Evolutionary conservation across 192 early-diverging fungal genomes (phyloP).

Genomic region (Coemansia brasiliensis): DNA sequence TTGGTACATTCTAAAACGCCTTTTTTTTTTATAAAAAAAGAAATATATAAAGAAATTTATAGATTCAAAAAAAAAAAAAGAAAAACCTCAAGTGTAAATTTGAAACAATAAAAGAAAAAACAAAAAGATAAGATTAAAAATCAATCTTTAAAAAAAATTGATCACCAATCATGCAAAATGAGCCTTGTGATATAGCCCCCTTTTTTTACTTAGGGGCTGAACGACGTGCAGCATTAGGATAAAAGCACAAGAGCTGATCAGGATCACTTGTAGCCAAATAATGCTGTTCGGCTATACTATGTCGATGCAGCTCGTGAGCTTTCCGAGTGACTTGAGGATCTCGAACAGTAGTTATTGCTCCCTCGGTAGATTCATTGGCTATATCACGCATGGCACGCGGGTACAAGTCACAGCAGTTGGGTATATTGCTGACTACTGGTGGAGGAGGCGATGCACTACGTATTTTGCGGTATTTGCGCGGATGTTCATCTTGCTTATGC

Average conservation of each 20-base stretch:
- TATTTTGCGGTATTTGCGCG: too few species aligned
- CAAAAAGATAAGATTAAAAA: constrained; percentile 1
- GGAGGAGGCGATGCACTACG: too few species aligned
- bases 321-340: constrained; percentile 26
- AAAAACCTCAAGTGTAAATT: constrained; percentile 4
- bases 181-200: neutral
- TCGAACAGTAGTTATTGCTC: constrained; percentile 19
- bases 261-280: constrained; percentile 10
- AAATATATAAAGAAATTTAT: neutral
- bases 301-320: constrained; percentile 22
- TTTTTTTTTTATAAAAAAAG: too few species aligned
- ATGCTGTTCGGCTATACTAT: constrained; percentile 7
- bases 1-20: constrained; percentile 37
- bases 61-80: constrained; percentile 9
- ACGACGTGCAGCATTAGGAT: constrained; percentile 26
- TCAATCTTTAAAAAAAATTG: too few species aligned
- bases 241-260: constrained; percentile 22
- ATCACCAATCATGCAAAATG: constrained; percentile 8
- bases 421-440: too few species aligned
- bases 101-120: constrained; percentile 8
- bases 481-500: too few species aligned
- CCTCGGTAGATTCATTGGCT: constrained; percentile 30
- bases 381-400: constrained; percentile 46
- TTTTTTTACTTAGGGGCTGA: neutral
- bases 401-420: constrained; percentile 40